Conservation (phyloP, 2,329 filamentous ascomycete genomes). For the Diaporthe velutina region DNA sequence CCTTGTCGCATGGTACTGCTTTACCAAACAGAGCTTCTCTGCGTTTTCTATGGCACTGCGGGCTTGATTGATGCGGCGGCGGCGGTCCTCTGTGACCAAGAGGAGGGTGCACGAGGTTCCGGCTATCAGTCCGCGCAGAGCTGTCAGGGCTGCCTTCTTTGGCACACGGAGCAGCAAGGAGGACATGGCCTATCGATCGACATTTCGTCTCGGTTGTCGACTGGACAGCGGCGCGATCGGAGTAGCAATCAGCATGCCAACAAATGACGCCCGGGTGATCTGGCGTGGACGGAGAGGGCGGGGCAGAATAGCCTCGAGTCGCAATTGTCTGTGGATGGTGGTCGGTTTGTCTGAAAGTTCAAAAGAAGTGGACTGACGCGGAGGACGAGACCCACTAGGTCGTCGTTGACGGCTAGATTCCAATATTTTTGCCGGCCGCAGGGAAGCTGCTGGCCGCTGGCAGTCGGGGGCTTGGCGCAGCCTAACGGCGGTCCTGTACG, state of each 20-base stretch:
- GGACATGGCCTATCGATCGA: slow-evolving; percentile 46
- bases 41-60: slow-evolving; percentile 55
- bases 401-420: slow-evolving; percentile 30
- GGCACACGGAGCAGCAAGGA: slow-evolving; percentile 55
- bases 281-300: neutral
- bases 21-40: slow-evolving; percentile 53
- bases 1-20: slow-evolving; percentile 52
- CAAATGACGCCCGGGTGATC: neutral
- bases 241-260: slow-evolving; percentile 31
- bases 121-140: slow-evolving; percentile 57
- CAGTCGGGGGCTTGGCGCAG: neutral
- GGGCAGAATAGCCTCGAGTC: neutral
- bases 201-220: slow-evolving; percentile 40
- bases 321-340: neutral
- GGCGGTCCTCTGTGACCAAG: slow-evolving; percentile 59
- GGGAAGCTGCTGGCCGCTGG: slow-evolving; percentile 7
- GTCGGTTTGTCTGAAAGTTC: slow-evolving; percentile 24
- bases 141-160: slow-evolving; percentile 59
- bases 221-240: slow-evolving; percentile 27
- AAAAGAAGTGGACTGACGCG: slow-evolving; percentile 24
- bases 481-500: neutral
- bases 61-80: slow-evolving; percentile 57
- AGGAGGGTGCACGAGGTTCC: slow-evolving; percentile 61
- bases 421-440: slow-evolving; percentile 31
- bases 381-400: neutral